phyloP scores from a whole-genome alignment of 2,329 filamentous ascomycete species.

The Apiospora sp. region DNA sequence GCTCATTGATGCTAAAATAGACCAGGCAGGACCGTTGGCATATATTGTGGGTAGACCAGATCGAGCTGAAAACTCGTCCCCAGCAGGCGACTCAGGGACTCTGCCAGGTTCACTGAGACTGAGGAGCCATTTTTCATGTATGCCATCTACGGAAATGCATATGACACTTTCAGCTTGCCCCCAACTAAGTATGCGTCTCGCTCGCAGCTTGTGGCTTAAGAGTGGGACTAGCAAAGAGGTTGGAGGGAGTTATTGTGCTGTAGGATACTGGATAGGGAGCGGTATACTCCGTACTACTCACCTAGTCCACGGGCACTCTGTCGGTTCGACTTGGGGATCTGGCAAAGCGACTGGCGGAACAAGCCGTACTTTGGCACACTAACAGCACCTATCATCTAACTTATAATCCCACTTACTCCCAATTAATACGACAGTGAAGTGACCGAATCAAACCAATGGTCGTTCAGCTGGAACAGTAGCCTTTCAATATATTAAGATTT shows the following conservation, averaged over 20 bases:
- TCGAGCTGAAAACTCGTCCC: background rate
- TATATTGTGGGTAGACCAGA: conserved; percentile 9
- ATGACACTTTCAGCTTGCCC: background rate
- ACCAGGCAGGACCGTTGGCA: background rate
- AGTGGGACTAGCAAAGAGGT: background rate
- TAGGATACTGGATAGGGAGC: too few relatives aligned
- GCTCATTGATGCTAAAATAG: background rate
- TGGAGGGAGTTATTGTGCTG: background rate
- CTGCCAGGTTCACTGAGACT: background rate
- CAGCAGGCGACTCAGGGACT: background rate
- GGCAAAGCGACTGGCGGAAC: too few relatives aligned
- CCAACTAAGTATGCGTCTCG: background rate
- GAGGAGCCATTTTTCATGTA: background rate
- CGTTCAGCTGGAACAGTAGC: too few relatives aligned
- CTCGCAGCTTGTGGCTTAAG: background rate
- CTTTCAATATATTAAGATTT: too few relatives aligned
- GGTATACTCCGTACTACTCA: too few relatives aligned
- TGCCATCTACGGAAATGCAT: background rate
- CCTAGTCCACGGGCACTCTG: background rate
- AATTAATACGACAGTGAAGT: too few relatives aligned
- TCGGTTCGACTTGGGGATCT: background rate
- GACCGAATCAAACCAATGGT: too few relatives aligned
- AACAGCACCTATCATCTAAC: too few relatives aligned
- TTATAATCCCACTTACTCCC: too few relatives aligned
- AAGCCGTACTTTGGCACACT: too few relatives aligned